These are phyloP conservation scores for Phytophthora cactorum DNA, from an alignment of 352 stramenopile species.

Conservation along the genomic window DNA sequence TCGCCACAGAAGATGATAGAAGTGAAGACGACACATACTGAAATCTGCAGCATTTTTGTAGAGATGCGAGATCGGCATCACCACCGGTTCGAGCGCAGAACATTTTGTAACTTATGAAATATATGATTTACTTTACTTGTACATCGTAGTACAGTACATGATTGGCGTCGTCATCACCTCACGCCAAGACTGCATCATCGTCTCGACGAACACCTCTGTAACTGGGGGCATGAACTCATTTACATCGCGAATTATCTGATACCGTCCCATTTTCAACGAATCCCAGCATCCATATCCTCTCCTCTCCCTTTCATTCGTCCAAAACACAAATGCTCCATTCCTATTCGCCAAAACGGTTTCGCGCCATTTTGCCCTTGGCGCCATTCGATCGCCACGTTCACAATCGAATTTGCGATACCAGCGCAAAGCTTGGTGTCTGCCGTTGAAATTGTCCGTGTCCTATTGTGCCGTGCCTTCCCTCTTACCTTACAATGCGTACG, in stretches of 20 bases:
- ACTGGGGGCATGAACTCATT: too few relatives aligned
- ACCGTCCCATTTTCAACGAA: slow-evolving; percentile 13
- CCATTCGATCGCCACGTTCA: slow-evolving; percentile 28
- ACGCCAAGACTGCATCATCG: too few relatives aligned
- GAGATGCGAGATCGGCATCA: slow-evolving; percentile 1
- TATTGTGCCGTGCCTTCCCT: not conserved
- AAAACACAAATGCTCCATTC: slow-evolving; percentile 3
- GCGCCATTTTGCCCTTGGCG: slow-evolving; percentile 29
- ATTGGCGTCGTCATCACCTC: too few relatives aligned
- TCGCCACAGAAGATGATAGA: slow-evolving; percentile 16
- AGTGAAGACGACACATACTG: slow-evolving; percentile 14
- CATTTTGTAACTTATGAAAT: slow-evolving; percentile 24
- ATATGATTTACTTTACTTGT: slow-evolving; percentile 1
- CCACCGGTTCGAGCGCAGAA: slow-evolving; percentile 11
- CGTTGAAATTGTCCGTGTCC: slow-evolving; percentile 6
- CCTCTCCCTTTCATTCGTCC: slow-evolving; percentile 15
- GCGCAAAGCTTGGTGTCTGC: not conserved
- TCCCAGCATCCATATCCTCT: not conserved
- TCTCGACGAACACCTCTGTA: too few relatives aligned
- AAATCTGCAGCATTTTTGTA: not conserved
- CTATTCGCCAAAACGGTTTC: slow-evolving; percentile 28
- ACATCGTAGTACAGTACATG: too few relatives aligned
- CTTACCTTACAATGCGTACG: slow-evolving; percentile 29
- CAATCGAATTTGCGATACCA: slow-evolving; percentile 20
- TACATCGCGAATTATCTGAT: not conserved